Evolutionary conservation across 129 eudicot species (phyloP), one percentile per base, ranked within the genome.

Genomic region (Arctium lappa): DNA sequence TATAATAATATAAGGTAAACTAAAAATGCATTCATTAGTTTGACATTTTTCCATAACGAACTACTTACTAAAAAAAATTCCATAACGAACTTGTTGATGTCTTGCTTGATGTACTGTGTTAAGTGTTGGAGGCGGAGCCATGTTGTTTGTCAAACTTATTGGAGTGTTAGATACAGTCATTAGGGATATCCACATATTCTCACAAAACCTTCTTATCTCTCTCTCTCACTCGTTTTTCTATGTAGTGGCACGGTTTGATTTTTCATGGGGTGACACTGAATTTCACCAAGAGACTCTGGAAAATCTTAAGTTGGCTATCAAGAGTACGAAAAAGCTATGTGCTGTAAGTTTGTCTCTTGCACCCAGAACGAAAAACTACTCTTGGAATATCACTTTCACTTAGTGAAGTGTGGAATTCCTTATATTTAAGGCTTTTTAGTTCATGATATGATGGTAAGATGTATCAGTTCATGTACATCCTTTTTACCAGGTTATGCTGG

Each of bases 221-320:
- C 53, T 72, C 50, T 53, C 29, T 79, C 56, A 8, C 16, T 9
- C 1, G 0, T 3, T 78, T 63, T 53, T 80, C 15, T 44, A 6
- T 87, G 87, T 44, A 94, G 98, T 94, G 83, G 98, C 98, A 66
- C 86, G 97, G 48, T 91, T 94, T 86, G 98, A 94, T 86, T 94
- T 94, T 80, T 90, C 98, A 37, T 94, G 90, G 93, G 98, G 94
- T 48, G 91, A 91, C 50, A 48, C 89, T 76, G 89, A 89, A 73
- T 94, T 84, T 83, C 97, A 94, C 77, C 98, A 94, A 79, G 93
- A 91, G 86, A 90, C 98, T 10, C 40, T 91, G 79, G 93, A 94
- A 42, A 94, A 91, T 78, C 87, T 94, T 70, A 83, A 81, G 84
- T 38, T 74, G 70, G 97, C 98, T 81, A 86, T 91, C 87, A 94